Evolutionary conservation across 345 rosid species (phyloP).

Genomic region (Lumnitzera littorea): DNA sequence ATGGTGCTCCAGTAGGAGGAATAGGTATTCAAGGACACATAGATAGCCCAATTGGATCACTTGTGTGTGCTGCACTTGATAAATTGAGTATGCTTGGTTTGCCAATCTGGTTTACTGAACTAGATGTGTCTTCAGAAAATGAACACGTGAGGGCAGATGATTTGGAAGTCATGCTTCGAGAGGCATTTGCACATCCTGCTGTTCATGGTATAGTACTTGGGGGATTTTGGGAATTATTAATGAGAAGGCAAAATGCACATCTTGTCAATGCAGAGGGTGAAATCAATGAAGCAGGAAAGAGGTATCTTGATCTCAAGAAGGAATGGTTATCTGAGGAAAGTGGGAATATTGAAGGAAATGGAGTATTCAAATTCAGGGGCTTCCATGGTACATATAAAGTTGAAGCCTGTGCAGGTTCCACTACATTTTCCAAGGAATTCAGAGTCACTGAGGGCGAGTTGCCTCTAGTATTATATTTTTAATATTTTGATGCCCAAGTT

Average conservation of each 20-base stretch:
- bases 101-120: slow-evolving; percentile 94
- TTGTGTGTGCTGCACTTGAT: slow-evolving; percentile 66
- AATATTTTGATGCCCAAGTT: too few relatives aligned
- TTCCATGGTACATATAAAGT: slow-evolving; percentile 69
- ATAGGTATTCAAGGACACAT: slow-evolving; percentile 94
- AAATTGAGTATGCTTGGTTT: slow-evolving; percentile 63
- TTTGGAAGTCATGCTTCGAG: slow-evolving; percentile 92
- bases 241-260: slow-evolving; percentile 56
- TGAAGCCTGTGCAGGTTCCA: slow-evolving; percentile 24
- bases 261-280: slow-evolving; percentile 90
- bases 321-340: slow-evolving; percentile 47
- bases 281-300: slow-evolving; percentile 73
- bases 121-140: slow-evolving; percentile 74
- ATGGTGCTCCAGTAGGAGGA: slow-evolving; percentile 85
- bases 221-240: slow-evolving; percentile 96
- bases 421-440: too few relatives aligned
- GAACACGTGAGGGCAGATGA: slow-evolving; percentile 89
- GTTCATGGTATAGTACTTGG: slow-evolving; percentile 90
- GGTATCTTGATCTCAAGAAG: slow-evolving; percentile 53
- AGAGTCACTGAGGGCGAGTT: too few relatives aligned
- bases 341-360: slow-evolving; percentile 46
- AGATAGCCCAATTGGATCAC: slow-evolving; percentile 68
- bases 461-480: too few relatives aligned
- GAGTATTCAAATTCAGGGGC: slow-evolving; percentile 60
- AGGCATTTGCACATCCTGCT: slow-evolving; percentile 85